Percentiles rank a stretch among this genome's conserved stretches.
These are phyloP conservation scores for Fagopyrum homotropicum DNA, from an alignment of 148 eudicot genomes.

Conservation along the genomic window DNA sequence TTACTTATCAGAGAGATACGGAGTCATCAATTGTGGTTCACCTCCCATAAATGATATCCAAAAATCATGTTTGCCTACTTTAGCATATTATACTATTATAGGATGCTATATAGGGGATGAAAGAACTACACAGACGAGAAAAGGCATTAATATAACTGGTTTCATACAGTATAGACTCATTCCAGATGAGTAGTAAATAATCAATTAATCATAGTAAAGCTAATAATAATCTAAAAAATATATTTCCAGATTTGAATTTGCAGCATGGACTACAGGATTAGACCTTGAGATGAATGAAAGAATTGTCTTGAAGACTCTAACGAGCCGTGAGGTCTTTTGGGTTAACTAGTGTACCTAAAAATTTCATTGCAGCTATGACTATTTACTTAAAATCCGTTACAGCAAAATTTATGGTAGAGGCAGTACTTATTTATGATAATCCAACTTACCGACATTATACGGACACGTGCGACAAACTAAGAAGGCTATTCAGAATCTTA, in stretches of 20 bases:
- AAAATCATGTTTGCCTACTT: neutral
- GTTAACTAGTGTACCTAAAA: neutral
- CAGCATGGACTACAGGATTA: neutral
- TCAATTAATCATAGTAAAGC: no score
- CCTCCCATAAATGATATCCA: neutral
- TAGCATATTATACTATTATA: no score
- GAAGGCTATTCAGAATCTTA: neutral
- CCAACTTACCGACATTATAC: no score
- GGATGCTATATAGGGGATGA: neutral
- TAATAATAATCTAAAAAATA: no score
- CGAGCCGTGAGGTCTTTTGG: neutral
- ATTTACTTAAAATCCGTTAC: no score
- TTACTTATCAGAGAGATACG: no score
- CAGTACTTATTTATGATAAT: no score
- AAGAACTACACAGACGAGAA: neutral
- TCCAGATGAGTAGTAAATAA: neutral
- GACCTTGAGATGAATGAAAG: no score
- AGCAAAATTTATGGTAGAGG: no score
- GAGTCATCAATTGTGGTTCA: no score
- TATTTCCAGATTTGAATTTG: neutral
- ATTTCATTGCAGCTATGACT: neutral
- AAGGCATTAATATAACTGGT: neutral
- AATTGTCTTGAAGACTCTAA: no score
- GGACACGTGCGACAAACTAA: no score
- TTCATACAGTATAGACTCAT: neutral